Evolutionary conservation across 1,284 basidiomycete genomes (phyloP), one percentile per base, ranked within the genome.

Genomic region (Porogramme epimiltina): DNA sequence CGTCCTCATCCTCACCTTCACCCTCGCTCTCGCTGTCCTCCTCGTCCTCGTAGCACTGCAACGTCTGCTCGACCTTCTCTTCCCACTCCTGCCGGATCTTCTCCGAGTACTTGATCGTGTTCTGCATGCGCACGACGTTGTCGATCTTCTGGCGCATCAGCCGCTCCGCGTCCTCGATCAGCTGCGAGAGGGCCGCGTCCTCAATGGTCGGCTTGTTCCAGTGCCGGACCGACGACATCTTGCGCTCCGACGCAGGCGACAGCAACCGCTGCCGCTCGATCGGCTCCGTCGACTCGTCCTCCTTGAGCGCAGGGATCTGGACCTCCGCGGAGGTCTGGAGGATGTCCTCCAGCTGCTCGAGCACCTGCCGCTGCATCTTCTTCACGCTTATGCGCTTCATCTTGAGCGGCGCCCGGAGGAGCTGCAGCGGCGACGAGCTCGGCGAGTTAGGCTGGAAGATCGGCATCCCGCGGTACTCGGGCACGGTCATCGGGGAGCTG

Each of bases 1-100:
- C 61, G 16, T 68, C 72, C 13, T 70, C 70, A 6, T 64, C 67
- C 45, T 65, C 74, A 41, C 71, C 70, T 26, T 67, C 75, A 33
- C 69, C 72, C 6, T 73, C 74, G 13, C 65, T 68, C 3, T 66
- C 66, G 18, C 59, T 66, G 15, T 75, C 72, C 38, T 73, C 76
- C 18, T 64, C 65, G 34, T 84, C 84, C 3, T 84, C 80, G 37
- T 80, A 73, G 25, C 79, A 79, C 2, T 80, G 83, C 37, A 98
- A 70, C 40, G 81, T 77, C 61, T 79, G 75, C 49, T 80, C 89
- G 24, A 98, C 90, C 62, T 85, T 87, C 67, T 92, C 91, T 68
- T 98, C 91, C 95, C 96, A 99, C 70, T 99, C 97, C 62, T 91
- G 89, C 70, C 97, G 87, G 23, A 98, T 92, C 73, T 97, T 97